Evolutionary conservation across 495 filamentous ascomycete genomes (phyloP).

Genomic region (Aspergillus egyptiacus): DNA sequence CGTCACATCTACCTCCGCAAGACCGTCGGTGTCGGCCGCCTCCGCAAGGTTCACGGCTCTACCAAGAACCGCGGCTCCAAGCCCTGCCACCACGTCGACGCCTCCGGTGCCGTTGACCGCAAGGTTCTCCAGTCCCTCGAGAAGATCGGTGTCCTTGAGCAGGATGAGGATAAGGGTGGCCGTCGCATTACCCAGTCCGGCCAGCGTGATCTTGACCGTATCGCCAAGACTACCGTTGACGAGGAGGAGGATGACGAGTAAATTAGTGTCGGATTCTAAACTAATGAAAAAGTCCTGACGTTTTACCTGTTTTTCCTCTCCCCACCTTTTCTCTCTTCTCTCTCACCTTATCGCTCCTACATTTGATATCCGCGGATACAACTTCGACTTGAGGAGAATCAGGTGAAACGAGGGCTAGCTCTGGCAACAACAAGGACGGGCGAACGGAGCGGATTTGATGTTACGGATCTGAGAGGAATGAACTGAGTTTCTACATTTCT

Average conservation of each 20-base stretch:
- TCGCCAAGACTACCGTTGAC: slow-evolving; percentile 49
- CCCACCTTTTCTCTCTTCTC: slow-evolving; percentile 4
- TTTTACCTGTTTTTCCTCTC: slow-evolving; percentile 25
- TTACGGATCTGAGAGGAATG: slow-evolving; percentile 16
- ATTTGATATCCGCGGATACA: slow-evolving; percentile 1
- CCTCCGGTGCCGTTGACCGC: slow-evolving; percentile 88
- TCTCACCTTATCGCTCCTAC: neutral
- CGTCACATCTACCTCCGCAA: slow-evolving; percentile 99
- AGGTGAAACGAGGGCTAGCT: slow-evolving; percentile 7
- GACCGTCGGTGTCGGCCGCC: slow-evolving; percentile 92
- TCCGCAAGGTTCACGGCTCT: slow-evolving; percentile 87
- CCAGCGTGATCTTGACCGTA: slow-evolving; percentile 98
- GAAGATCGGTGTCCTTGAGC: slow-evolving; percentile 97
- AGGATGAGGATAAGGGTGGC: slow-evolving; percentile 95
- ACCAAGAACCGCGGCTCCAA: slow-evolving; percentile 94
- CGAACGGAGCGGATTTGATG: slow-evolving; percentile 11
- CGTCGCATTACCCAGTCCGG: slow-evolving; percentile 93
- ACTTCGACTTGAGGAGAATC: slow-evolving; percentile 3
- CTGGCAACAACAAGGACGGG: neutral
- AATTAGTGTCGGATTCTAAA: slow-evolving; percentile 29
- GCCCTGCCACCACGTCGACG: slow-evolving; percentile 92
- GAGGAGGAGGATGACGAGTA: slow-evolving; percentile 49
- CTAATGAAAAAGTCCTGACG: slow-evolving; percentile 35
- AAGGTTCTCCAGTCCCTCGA: slow-evolving; percentile 93
- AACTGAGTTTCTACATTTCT: slow-evolving; percentile 18